Evolutionary conservation across 2,329 filamentous ascomycete genomes (phyloP).

Genomic region (Cladosporium sp.): DNA sequence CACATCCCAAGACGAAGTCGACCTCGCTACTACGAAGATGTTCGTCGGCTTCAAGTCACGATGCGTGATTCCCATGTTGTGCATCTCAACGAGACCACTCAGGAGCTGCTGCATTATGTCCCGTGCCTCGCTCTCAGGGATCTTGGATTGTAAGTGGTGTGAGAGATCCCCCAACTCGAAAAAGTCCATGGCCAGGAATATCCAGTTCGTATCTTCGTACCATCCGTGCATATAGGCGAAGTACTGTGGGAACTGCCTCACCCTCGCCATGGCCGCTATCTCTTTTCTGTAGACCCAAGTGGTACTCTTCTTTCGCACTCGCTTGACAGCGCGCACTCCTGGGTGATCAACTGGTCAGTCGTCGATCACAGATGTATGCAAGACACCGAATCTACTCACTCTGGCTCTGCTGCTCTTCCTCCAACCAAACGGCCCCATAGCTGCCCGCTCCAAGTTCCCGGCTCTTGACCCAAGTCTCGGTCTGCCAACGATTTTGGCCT

Average conservation of each 20-base stretch:
- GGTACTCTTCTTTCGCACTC: background rate
- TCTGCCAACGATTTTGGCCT: background rate
- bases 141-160: conserved; percentile 20
- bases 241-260: conserved; percentile 18
- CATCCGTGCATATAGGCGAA: conserved; percentile 35
- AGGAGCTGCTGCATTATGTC: conserved; percentile 31
- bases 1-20: conserved; percentile 34
- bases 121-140: conserved; percentile 27
- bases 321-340: conserved; percentile 1
- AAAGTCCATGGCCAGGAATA: conserved; percentile 40
- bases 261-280: conserved; percentile 3
- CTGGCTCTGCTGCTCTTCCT: background rate
- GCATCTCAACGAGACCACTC: conserved; percentile 34
- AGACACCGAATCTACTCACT: background rate
- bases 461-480: conserved; percentile 3
- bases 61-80: conserved; percentile 33
- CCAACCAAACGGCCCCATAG: conserved; percentile 1
- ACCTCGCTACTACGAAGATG: conserved; percentile 28
- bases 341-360: background rate
- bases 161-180: conserved; percentile 33
- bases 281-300: conserved; percentile 7
- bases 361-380: background rate
- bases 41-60: conserved; percentile 38
- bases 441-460: background rate
- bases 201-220: conserved; percentile 28